Conservation (phyloP, 1,284 basidiomycete genomes). For the Rhodotorula sp. region DNA sequence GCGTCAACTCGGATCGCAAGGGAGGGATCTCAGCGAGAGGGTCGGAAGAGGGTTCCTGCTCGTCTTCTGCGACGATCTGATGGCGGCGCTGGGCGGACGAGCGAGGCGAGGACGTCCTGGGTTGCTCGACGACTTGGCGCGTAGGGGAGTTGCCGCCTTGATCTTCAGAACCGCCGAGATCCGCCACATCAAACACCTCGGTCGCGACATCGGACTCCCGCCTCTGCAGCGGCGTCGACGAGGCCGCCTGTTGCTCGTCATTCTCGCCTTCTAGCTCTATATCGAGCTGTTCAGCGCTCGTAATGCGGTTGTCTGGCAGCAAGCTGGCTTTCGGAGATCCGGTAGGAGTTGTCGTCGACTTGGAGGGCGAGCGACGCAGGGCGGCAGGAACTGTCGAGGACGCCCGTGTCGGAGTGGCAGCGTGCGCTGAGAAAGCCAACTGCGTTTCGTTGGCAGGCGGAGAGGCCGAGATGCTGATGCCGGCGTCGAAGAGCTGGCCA, state of each 20-base stretch:
- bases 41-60: constrained; percentile 4
- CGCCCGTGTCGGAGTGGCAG: neutral
- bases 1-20: neutral
- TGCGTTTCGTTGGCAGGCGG: neutral
- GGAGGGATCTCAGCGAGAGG: neutral
- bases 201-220: neutral
- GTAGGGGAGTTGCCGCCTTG: neutral
- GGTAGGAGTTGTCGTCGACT: neutral
- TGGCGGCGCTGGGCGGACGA: neutral
- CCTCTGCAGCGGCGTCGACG: neutral
- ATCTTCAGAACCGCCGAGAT: neutral
- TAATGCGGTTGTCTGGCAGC: neutral
- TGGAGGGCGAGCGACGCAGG: neutral
- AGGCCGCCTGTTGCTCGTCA: neutral
- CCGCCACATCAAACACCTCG: neutral
- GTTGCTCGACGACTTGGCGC: neutral
- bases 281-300: neutral
- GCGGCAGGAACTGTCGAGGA: neutral
- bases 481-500: constrained; percentile 24
- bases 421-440: neutral
- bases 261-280: neutral
- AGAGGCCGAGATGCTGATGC: constrained; percentile 7
- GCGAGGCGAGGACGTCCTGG: neutral
- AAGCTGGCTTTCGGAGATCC: neutral
- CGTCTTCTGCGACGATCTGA: neutral